A percentile compares a stretch with the other conserved stretches of the same genome.
These are phyloP conservation scores for Rhodotorula graminis DNA, from an alignment of 768 basidiomycete genomes.

Conservation along the genomic window DNA sequence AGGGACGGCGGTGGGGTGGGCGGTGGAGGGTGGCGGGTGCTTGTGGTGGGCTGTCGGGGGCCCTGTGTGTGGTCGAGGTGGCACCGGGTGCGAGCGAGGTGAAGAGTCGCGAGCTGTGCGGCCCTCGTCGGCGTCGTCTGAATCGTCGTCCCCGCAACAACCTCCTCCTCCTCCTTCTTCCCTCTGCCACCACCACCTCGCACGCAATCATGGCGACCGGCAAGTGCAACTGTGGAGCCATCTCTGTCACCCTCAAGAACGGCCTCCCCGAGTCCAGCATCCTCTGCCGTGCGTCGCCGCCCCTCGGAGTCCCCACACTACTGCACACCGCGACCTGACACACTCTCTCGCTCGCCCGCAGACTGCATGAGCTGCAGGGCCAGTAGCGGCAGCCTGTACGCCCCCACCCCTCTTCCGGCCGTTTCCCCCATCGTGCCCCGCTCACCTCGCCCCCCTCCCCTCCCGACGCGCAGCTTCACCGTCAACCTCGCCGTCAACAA, in stretches of 20 bases:
- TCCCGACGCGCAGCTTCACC: too few species aligned
- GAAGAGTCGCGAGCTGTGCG: too few species aligned
- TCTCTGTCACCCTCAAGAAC: neutral
- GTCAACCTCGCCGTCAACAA: too few species aligned
- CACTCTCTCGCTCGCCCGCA: neutral
- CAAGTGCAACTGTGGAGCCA: neutral
- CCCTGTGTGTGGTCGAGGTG: too few species aligned
- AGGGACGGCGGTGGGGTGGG: neutral
- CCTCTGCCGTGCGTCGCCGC: neutral
- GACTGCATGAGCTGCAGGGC: neutral
- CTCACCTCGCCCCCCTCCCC: neutral
- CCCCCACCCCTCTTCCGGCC: neutral
- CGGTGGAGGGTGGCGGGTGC: neutral
- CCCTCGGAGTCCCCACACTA: too few species aligned
- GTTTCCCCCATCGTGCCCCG: too few species aligned
- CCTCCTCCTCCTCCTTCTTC: neutral
- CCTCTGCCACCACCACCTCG: neutral
- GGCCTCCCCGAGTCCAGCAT: neutral
- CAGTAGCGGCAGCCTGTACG: neutral
- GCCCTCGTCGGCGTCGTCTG: too few species aligned
- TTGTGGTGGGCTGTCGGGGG: too few species aligned
- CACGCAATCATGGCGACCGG: neutral
- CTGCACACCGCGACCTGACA: too few species aligned
- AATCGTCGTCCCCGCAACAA: too few species aligned
- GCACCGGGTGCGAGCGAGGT: too few species aligned